These are phyloP conservation scores for Deuterostichococcus epilithicus DNA, from an alignment of 139 green algal species.

Conservation along the genomic window DNA sequence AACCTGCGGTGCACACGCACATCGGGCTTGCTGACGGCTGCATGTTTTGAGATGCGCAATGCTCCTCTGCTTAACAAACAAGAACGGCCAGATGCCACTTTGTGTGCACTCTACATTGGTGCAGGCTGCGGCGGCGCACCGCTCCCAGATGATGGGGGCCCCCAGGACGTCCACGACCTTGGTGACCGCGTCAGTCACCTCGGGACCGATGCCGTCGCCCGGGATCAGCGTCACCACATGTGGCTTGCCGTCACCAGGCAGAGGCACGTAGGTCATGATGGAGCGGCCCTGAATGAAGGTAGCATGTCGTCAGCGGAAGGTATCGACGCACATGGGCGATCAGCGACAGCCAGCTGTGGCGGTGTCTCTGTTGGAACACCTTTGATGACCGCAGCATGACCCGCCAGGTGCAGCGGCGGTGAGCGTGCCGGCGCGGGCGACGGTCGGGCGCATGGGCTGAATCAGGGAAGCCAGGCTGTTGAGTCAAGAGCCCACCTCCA, in stretches of 20 bases:
- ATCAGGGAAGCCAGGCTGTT: no score
- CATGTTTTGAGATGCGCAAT: neutral
- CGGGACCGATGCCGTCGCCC: constrained; percentile 86
- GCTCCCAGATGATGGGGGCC: constrained; percentile 23
- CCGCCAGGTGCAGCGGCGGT: no score
- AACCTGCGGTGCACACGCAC: constrained; percentile 28
- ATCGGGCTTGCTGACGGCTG: no score
- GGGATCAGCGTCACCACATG: constrained; percentile 40
- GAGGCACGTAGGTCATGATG: constrained; percentile 27
- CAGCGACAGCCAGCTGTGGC: no score
- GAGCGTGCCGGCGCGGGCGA: no score
- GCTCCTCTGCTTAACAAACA: neutral
- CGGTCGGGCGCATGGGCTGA: no score
- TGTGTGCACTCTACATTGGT: neutral
- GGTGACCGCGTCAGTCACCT: constrained; percentile 57
- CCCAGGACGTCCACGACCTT: constrained; percentile 39
- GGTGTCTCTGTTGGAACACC: no score
- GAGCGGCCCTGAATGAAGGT: constrained; percentile 16
- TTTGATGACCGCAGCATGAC: no score
- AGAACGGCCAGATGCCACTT: neutral
- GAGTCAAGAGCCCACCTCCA: neutral
- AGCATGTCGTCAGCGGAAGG: no score
- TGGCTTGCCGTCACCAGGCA: constrained; percentile 9
- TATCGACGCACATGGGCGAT: no score
- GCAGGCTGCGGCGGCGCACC: neutral